Evolutionary conservation across 345 rosid species (phyloP), one percentile per base, ranked within the genome.

Genomic region (Eucalyptus marginata): DNA sequence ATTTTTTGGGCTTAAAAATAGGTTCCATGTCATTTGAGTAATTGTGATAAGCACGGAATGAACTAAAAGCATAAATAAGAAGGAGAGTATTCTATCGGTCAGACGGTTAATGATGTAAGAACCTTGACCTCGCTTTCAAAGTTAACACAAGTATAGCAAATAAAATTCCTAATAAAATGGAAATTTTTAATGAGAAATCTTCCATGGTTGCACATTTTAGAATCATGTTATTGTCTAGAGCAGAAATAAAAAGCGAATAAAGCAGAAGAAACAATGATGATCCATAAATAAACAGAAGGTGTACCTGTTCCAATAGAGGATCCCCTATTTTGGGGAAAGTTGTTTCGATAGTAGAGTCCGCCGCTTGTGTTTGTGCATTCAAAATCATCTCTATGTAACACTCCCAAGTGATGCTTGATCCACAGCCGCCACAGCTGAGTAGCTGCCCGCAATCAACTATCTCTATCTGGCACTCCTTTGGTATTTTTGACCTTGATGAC

Each of bases 391-490:
- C 3, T 56, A 6, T 56, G 59, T 56, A 56, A 20, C 3, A 10
- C 12, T 58, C 64, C 27, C 12, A 58, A 58, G 29, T 24, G 64
- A 24, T 10, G 13, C 10, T 31, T n/a, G 20, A 7, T 3, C 0
- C 5, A 3, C 2, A 7, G 4, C 3, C 22, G 8, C 20, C 29
- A 54, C 5, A 1, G 59, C 5, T 2, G 5, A 2, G 12, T 20
- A 54, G 4, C 5, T 54, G 24, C 59, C 2, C 27, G 3, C 59
- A 54, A 22, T 1, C 5, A 0, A 0, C 0, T 20, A 22, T 4
- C 1, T 0, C 0, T 20, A 56, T 56, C 3, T 0, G 7, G n/a
- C 64, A 58, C 14, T 58, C 17, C 17, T 31, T 16, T 4, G 79
- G 79, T 66, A 68, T 16, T 33, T 33, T 68, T 8, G 24, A 68